Percentiles rank a stretch among this genome's conserved stretches.
Conservation (phyloP, 2,329 filamentous ascomycete genomes). For the Pseudogymnoascus sp. region DNA sequence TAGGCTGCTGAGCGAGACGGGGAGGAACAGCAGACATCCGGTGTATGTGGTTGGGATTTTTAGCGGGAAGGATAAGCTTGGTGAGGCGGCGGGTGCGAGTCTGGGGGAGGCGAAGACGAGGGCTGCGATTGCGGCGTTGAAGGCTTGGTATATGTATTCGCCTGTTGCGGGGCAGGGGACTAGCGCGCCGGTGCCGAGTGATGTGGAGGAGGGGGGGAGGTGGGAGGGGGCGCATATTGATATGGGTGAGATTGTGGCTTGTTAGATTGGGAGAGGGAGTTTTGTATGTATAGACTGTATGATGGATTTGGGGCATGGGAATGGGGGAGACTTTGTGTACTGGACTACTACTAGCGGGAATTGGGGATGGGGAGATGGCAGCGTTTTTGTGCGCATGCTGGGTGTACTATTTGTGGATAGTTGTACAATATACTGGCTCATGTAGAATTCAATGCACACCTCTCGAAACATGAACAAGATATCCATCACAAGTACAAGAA, state of each 20-base stretch:
- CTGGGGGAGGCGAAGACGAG: slow-evolving; percentile 69
- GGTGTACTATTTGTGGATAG: slow-evolving; percentile 21
- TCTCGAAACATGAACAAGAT: slow-evolving; percentile 11
- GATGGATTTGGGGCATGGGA: slow-evolving; percentile 8
- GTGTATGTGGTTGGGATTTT: slow-evolving; percentile 94
- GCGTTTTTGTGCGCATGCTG: background rate
- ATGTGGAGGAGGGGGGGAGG: slow-evolving; percentile 32
- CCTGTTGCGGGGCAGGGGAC: slow-evolving; percentile 38
- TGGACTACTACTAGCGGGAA: slow-evolving; percentile 5
- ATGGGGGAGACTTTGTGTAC: background rate
- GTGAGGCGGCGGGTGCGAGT: slow-evolving; percentile 76
- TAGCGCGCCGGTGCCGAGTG: slow-evolving; percentile 42
- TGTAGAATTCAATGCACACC: slow-evolving; percentile 20
- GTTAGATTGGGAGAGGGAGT: background rate
- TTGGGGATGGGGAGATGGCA: slow-evolving; percentile 1
- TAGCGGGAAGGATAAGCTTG: slow-evolving; percentile 82
- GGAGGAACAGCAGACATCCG: slow-evolving; percentile 72
- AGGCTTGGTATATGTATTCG: slow-evolving; percentile 94
- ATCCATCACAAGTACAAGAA: slow-evolving; percentile 6
- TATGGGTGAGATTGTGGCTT: slow-evolving; percentile 44
- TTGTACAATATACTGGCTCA: slow-evolving; percentile 22
- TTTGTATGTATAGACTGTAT: slow-evolving; percentile 11
- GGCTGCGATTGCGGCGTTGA: slow-evolving; percentile 78
- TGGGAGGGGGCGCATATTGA: slow-evolving; percentile 52
- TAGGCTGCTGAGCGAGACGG: slow-evolving; percentile 83